These are phyloP conservation scores for Aspergillus heteromorphus DNA, from an alignment of 495 filamentous ascomycete genomes.

Conservation along the genomic window DNA sequence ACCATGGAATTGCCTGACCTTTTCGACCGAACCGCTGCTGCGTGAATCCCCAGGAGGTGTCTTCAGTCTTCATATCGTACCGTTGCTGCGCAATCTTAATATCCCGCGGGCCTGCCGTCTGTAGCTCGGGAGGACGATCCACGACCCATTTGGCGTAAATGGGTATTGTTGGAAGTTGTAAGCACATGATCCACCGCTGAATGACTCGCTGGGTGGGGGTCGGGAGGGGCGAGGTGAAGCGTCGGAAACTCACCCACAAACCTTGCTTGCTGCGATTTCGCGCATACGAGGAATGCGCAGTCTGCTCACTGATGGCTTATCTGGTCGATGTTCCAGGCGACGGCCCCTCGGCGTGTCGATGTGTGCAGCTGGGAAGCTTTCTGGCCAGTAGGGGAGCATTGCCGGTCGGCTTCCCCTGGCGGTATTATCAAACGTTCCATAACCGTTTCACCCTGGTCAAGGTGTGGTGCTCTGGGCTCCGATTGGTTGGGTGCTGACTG, in stretches of 20 bases:
- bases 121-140: not conserved
- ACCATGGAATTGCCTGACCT: not conserved
- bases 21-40: not conserved
- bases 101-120: not conserved
- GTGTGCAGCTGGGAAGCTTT: not conserved
- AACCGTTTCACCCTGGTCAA: constrained; percentile 4
- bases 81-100: not conserved
- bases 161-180: no score
- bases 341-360: not conserved
- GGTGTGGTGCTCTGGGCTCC: not conserved
- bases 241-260: not conserved
- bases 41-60: not conserved
- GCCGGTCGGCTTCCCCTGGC: not conserved
- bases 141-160: not conserved
- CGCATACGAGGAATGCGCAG: not conserved
- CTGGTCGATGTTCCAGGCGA: not conserved
- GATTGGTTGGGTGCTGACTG: not conserved
- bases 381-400: not conserved
- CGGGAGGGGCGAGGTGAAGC: not conserved
- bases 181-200: not conserved
- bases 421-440: constrained; percentile 2
- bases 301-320: no score
- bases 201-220: not conserved
- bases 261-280: no score
- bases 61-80: not conserved